These are phyloP conservation scores for Scutellaria galericulata DNA, from an alignment of 257 asterid genomes.

Conservation along the genomic window DNA sequence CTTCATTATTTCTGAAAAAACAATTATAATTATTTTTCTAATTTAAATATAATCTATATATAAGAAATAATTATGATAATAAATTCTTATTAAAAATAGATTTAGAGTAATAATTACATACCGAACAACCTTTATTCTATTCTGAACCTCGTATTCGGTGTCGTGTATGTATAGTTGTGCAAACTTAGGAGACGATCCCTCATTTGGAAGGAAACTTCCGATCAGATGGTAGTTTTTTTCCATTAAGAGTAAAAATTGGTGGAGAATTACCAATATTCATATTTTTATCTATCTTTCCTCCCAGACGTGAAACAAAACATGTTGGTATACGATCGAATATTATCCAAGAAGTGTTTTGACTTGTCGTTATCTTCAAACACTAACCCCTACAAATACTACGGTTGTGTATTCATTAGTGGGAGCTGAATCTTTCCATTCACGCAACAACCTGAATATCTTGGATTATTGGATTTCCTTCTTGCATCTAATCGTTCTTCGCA, in stretches of 20 bases:
- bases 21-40: no score
- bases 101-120: neutral
- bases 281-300: no score
- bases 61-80: no score
- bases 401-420: neutral
- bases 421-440: neutral
- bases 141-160: neutral
- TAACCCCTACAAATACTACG: neutral
- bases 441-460: neutral
- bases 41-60: no score
- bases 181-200: neutral
- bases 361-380: neutral
- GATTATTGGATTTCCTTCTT: neutral
- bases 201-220: neutral
- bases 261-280: no score
- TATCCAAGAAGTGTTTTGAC: no score
- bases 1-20: neutral
- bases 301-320: no score
- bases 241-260: no score
- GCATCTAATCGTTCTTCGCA: neutral
- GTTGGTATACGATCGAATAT: no score
- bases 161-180: conserved; percentile 4
- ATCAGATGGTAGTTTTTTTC: neutral
- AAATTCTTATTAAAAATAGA: neutral
- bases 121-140: neutral